Evolutionary conservation across 1,139 yeast species (phyloP).

Genomic region (Geotrichum cucujoidarum): DNA sequence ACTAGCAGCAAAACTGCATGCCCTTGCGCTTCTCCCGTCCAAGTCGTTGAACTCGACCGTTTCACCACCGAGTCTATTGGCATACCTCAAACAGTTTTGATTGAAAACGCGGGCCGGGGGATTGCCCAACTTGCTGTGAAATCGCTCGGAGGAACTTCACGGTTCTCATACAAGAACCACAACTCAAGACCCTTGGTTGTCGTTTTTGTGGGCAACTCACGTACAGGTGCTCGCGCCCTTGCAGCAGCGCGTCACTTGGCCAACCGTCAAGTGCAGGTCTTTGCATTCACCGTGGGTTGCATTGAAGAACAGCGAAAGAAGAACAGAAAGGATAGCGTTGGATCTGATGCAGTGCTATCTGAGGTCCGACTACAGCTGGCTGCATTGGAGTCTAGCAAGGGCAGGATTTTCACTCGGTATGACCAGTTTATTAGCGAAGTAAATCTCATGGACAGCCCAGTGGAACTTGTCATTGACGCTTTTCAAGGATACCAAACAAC

Average conservation of each 20-base stretch:
- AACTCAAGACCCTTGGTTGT: slow-evolving; percentile 76
- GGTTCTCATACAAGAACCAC: slow-evolving; percentile 57
- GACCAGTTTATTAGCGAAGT: slow-evolving; percentile 38
- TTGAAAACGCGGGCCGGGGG: slow-evolving; percentile 69
- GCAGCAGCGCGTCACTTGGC: slow-evolving; percentile 76
- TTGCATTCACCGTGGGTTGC: slow-evolving; percentile 48
- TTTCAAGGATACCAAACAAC: slow-evolving; percentile 78
- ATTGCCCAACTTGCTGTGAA: slow-evolving; percentile 55
- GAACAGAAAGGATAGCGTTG: not conserved
- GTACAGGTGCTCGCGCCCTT: slow-evolving; percentile 70
- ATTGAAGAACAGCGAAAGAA: slow-evolving; percentile 19
- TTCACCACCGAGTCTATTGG: slow-evolving; percentile 50
- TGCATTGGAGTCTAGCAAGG: slow-evolving; percentile 53
- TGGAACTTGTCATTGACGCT: slow-evolving; percentile 74
- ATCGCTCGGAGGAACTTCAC: slow-evolving; percentile 62
- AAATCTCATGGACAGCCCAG: slow-evolving; percentile 60
- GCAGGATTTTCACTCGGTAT: slow-evolving; percentile 42
- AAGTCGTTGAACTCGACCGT: slow-evolving; percentile 70
- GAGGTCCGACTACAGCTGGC: slow-evolving; percentile 44
- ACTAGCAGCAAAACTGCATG: slow-evolving; percentile 24
- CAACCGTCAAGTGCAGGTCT: slow-evolving; percentile 67
- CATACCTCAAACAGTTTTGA: slow-evolving; percentile 45
- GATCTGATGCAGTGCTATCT: slow-evolving; percentile 33
- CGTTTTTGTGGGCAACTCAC: slow-evolving; percentile 63
- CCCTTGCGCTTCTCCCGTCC: slow-evolving; percentile 75